Evolutionary conservation across 2,329 filamentous ascomycete species (phyloP).

Genomic region (Fusarium albosuccineum): DNA sequence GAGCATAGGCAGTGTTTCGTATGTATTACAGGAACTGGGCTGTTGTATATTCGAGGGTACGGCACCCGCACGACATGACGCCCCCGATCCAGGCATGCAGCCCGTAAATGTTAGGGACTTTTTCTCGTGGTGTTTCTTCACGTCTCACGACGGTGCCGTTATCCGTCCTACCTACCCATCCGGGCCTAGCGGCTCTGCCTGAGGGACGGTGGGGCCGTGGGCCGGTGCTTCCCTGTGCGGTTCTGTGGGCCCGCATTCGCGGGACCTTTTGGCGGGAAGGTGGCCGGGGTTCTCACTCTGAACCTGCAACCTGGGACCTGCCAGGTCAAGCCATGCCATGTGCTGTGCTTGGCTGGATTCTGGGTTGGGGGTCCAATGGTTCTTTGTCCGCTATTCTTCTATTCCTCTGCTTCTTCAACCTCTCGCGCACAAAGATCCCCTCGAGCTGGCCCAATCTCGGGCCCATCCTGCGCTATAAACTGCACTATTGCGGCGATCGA

Average conservation of each 20-base stretch:
- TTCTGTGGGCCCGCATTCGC: conserved; percentile 43
- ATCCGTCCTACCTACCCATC: conserved; percentile 41
- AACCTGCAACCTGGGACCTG: conserved; percentile 37
- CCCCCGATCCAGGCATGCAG: too few relatives aligned
- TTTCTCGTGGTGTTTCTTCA: conserved; percentile 21
- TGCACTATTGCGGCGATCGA: conserved; percentile 31
- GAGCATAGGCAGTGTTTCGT: not conserved
- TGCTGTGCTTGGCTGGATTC: conserved; percentile 29
- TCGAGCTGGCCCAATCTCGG: not conserved
- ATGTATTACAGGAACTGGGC: too few relatives aligned
- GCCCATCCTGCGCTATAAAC: not conserved
- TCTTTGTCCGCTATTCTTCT: not conserved
- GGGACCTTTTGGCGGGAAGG: conserved; percentile 48
- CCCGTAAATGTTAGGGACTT: conserved; percentile 16
- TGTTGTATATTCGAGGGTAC: not conserved
- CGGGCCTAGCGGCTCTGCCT: conserved; percentile 39
- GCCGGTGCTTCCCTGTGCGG: conserved; percentile 41
- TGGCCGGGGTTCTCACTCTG: conserved; percentile 41
- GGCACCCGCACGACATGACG: not conserved
- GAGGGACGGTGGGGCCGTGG: conserved; percentile 34
- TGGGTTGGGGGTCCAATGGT: conserved; percentile 1
- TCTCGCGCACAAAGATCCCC: not conserved
- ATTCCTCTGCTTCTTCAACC: conserved; percentile 1
- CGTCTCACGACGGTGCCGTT: conserved; percentile 30
- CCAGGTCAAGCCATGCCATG: conserved; percentile 39